Base-by-base conservation (phyloP, 768 basidiomycete species). In the Leccinum pellstonianum region DNA sequence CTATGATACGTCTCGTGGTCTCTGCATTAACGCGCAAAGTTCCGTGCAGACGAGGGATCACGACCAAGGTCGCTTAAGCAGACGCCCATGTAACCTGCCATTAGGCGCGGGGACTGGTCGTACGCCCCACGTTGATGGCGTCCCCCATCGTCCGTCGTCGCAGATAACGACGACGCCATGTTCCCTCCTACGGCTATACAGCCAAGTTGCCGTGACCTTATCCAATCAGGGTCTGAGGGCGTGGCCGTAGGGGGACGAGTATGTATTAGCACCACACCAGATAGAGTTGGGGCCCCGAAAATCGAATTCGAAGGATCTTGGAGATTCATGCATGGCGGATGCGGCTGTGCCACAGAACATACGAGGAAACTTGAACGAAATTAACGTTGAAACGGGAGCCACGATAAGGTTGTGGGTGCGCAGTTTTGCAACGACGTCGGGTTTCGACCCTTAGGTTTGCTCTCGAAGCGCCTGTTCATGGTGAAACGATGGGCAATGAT, bases 211-310 rank as follows among this genome's bases (percentile, higher is more conserved):
- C 54, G 62, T 58, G 62, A 62, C 50, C 23, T 47, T 21, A 19
- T 33, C n/a, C 50, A 51, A 12, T 51, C 27, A 54, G n/a, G 41
- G 41, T 43, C n/a, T 43, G 43, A 19, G 23, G 11, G 49, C 43
- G 23, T 19, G 56, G 43, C 62, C 62, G 54, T 25, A 63, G 49
- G 61, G 47, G 48, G 57, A 37, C 7, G 29, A 17, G 27, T 3
- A 25, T 27, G 25, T 25, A 48, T 14, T 21, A 48, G 19, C 23
- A 48, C 11, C 23, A 7, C 15, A 8, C 15, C 14, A 49, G 41
- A 51, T 55, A 62, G 61, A 55, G 60, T 62, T 62, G 11, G 12
- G 50, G 15, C 31, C 41, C n/a, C 19, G n/a, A 54, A 25, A 47
- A 29, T 38, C 15, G 12, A 33, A 33, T 33, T 33, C 12, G 33